Evolutionary conservation across 768 basidiomycete species (phyloP).

Genomic region (Macrolepiota dolichaula): DNA sequence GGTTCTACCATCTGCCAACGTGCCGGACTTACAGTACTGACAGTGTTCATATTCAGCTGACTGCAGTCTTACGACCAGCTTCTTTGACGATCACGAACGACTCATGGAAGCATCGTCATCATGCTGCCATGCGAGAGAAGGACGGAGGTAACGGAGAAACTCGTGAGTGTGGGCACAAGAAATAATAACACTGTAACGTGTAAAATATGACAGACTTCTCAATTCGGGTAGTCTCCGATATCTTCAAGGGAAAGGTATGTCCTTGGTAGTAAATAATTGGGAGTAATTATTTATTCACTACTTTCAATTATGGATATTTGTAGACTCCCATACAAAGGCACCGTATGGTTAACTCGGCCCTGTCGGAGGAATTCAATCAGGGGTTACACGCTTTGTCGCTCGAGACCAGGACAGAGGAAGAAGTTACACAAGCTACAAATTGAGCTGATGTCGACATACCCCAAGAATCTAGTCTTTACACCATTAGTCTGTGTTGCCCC

Average conservation of each 20-base stretch:
- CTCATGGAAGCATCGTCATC: conserved; percentile 83
- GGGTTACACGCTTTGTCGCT: conserved; percentile 79
- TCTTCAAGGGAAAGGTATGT: conserved; percentile 70
- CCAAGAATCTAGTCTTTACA: background rate
- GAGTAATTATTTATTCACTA: conserved; percentile 9
- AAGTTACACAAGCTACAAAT: conserved; percentile 17
- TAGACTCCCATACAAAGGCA: conserved; percentile 80
- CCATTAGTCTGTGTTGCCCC: conserved; percentile 2
- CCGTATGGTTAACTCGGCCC: conserved; percentile 69
- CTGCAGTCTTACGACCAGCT: conserved; percentile 54
- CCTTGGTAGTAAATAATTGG: conserved; percentile 3
- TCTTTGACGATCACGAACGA: conserved; percentile 73
- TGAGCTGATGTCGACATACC: background rate
- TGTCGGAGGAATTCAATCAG: conserved; percentile 65
- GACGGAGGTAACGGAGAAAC: conserved; percentile 73
- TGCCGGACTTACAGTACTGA: conserved; percentile 6
- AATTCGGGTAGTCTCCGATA: conserved; percentile 67
- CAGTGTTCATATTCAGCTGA: conserved; percentile 45
- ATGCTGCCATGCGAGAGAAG: conserved; percentile 73
- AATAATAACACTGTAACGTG: background rate
- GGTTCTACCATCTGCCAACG: conserved; percentile 30
- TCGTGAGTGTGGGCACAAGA: conserved; percentile 49
- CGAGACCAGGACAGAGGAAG: conserved; percentile 67
- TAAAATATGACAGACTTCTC: conserved; percentile 62
- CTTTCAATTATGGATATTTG: conserved; percentile 9